Evolutionary conservation across 306 rosid species (phyloP).

Genomic region (Casuarina cunninghamiana): DNA sequence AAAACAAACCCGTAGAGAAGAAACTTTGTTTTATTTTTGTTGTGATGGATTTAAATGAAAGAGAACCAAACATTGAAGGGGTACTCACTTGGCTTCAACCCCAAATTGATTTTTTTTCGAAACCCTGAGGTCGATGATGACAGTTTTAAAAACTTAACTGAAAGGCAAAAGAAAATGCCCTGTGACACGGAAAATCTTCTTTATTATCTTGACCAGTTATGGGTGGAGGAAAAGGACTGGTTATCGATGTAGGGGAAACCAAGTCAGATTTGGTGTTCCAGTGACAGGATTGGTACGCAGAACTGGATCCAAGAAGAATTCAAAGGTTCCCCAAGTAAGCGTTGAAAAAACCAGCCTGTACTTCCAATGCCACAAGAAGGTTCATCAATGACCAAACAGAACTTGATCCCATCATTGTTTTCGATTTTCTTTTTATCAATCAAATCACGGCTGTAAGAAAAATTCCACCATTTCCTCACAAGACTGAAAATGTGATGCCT

Average conservation of each 20-base stretch:
- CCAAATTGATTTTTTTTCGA: not conserved
- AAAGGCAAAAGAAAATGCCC: not conserved
- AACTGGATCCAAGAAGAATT: not conserved
- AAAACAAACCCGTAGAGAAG: not conserved
- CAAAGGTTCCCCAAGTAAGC: not conserved
- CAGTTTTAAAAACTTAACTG: not conserved
- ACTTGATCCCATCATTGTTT: not conserved
- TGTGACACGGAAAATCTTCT: too few species aligned
- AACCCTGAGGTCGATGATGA: not conserved
- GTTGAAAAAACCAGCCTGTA: not conserved
- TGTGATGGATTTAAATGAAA: not conserved
- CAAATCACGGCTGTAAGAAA: too few species aligned
- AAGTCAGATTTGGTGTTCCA: not conserved
- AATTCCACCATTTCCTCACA: not conserved
- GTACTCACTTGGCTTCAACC: not conserved
- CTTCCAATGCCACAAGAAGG: too few species aligned
- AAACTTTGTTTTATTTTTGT: not conserved
- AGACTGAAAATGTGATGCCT: not conserved
- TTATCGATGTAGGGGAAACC: not conserved
- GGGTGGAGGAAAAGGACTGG: not conserved
- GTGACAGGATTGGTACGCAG: not conserved
- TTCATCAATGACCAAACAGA: not conserved
- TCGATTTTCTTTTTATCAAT: not conserved
- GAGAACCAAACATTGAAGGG: not conserved
- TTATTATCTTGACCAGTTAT: not conserved